phyloP scores from a whole-genome alignment of 192 early-diverging fungal genomes.

The Jimgerdemannia flammicorona region DNA sequence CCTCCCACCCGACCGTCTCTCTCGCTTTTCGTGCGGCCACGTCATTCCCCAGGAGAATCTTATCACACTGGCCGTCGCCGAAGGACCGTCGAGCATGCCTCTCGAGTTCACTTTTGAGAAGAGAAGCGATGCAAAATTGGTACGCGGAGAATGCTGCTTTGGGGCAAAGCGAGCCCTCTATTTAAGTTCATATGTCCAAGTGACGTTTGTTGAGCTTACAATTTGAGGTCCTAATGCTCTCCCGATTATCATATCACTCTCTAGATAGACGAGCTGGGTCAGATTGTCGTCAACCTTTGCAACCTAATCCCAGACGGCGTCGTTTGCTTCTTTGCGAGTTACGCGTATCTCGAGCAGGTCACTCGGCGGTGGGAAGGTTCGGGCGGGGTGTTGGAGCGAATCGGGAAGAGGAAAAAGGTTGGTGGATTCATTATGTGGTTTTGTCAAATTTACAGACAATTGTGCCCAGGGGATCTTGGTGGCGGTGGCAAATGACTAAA shows the following conservation, averaged over 20 bases:
- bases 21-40: constrained; percentile 79
- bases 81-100: constrained; percentile 57
- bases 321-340: constrained; percentile 87
- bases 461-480: background rate
- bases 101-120: constrained; percentile 70
- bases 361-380: constrained; percentile 45
- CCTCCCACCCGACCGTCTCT: constrained; percentile 41
- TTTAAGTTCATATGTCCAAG: background rate
- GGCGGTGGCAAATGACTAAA: background rate
- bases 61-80: constrained; percentile 55
- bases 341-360: constrained; percentile 67
- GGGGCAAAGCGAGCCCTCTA: background rate
- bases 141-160: constrained; percentile 15
- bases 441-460: background rate
- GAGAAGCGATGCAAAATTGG: constrained; percentile 40
- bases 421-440: background rate
- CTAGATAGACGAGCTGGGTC: constrained; percentile 67
- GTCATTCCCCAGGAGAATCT: constrained; percentile 79
- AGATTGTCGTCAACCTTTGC: constrained; percentile 64
- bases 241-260: background rate
- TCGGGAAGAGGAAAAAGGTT: constrained; percentile 61
- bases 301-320: constrained; percentile 79
- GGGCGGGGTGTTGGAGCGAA: constrained; percentile 37
- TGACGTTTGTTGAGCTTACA: no score
- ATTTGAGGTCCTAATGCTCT: no score